Conservation (phyloP, 345 rosid species). For the Camelina laxa region DNA sequence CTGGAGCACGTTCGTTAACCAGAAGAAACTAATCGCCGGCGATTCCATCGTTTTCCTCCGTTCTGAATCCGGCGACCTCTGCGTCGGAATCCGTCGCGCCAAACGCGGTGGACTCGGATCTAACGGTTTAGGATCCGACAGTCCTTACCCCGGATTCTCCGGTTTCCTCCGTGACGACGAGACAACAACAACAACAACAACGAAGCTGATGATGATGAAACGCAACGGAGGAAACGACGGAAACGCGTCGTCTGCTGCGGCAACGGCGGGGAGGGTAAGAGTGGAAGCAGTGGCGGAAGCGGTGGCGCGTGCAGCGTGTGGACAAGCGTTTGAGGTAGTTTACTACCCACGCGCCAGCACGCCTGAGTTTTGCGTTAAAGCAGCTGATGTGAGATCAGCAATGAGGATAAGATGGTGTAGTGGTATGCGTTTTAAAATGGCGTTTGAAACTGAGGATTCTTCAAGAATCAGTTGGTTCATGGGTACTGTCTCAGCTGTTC, state of each 20-base stretch:
- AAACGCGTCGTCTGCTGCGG: conserved; percentile 36
- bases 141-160: conserved; percentile 56
- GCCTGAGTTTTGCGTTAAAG: conserved; percentile 85
- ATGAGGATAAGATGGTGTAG: conserved; percentile 82
- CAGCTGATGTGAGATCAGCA: conserved; percentile 62
- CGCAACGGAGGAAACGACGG: conserved; percentile 31
- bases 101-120: conserved; percentile 54
- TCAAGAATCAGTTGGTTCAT: conserved; percentile 94
- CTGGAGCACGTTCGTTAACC: conserved; percentile 95
- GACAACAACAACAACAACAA: conserved; percentile 2
- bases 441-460: conserved; percentile 92
- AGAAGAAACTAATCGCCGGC: conserved; percentile 91
- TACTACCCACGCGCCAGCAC: conserved; percentile 83
- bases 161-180: conserved; percentile 65
- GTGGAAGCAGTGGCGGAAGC: conserved; percentile 80
- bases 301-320: conserved; percentile 61
- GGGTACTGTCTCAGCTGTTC: conserved; percentile 92
- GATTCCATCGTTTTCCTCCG: conserved; percentile 91
- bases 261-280: conserved; percentile 47
- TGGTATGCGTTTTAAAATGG: conserved; percentile 98
- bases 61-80: conserved; percentile 78
- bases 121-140: conserved; percentile 13
- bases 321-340: conserved; percentile 77
- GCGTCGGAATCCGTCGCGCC: conserved; percentile 83
- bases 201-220: conserved; percentile 46